Percentiles rank a stretch among this genome's conserved stretches.
phyloP scores from a whole-genome alignment of 352 stramenopile genomes.

The Paralagenidium karlingii region DNA sequence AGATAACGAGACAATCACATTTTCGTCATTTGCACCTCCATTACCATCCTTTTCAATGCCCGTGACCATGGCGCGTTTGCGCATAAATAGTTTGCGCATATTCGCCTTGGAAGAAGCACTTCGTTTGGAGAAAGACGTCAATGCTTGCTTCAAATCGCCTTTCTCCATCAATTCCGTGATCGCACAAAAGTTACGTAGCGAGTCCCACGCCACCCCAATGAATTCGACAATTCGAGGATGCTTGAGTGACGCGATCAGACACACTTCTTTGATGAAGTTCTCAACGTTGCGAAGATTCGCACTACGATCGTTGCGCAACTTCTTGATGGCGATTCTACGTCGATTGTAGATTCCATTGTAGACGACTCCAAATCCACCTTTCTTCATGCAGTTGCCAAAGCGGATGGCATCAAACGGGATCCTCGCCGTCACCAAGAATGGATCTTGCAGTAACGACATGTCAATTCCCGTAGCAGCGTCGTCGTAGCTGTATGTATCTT shows the following conservation, averaged over 20 bases:
- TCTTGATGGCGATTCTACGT: constrained; percentile 13
- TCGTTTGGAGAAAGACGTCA: too few relatives aligned
- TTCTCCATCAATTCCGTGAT: constrained; percentile 12
- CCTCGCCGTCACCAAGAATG: constrained; percentile 6
- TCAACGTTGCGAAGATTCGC: constrained; percentile 7
- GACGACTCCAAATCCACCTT: constrained; percentile 13
- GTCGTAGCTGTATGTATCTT: too few relatives aligned
- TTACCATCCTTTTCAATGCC: too few relatives aligned
- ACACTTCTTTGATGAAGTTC: constrained; percentile 14
- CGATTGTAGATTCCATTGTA: constrained; percentile 10
- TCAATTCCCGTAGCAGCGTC: too few relatives aligned
- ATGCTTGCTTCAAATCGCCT: too few relatives aligned
- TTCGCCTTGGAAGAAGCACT: too few relatives aligned
- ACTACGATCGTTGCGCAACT: constrained; percentile 6
- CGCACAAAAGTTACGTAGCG: constrained; percentile 5
- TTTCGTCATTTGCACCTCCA: too few relatives aligned
- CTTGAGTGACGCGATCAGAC: constrained; percentile 10
- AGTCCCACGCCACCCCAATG: constrained; percentile 10
- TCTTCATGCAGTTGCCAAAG: constrained; percentile 2
- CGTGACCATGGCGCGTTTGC: background rate
- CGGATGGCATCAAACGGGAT: constrained; percentile 6
- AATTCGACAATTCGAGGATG: constrained; percentile 11
- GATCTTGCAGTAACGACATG: constrained; percentile 4
- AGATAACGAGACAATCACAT: too few relatives aligned
- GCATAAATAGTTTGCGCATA: constrained; percentile 2